Evolutionary conservation across 306 rosid genomes (phyloP).

Genomic region (Ormosia emarginata): DNA sequence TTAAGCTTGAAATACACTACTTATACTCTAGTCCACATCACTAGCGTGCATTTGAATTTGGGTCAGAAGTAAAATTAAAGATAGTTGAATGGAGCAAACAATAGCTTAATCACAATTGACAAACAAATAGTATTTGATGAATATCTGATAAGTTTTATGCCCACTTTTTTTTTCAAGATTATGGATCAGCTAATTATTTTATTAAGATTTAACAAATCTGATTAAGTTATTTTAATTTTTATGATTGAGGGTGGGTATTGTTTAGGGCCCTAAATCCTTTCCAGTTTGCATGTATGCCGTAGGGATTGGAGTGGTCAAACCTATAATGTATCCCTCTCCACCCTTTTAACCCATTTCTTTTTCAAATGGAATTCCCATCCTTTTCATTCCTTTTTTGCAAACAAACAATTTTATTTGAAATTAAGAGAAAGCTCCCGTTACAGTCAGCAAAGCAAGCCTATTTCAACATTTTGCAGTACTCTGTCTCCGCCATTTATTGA

Average conservation of each 20-base stretch:
- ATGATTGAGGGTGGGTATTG: slow-evolving; percentile 26
- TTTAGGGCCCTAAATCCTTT: slow-evolving; percentile 35
- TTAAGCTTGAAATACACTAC: too few relatives aligned
- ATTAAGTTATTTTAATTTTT: neutral
- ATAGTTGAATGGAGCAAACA: neutral
- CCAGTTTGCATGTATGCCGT: slow-evolving; percentile 27
- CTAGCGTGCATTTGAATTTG: too few relatives aligned
- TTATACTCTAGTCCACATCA: too few relatives aligned
- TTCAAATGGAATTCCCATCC: slow-evolving; percentile 57
- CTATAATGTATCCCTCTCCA: slow-evolving; percentile 16
- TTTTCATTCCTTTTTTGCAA: slow-evolving; percentile 47
- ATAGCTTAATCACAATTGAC: neutral
- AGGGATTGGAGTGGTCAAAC: slow-evolving; percentile 66
- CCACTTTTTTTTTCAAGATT: neutral
- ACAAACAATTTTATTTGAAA: slow-evolving; percentile 32
- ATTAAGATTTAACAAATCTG: neutral
- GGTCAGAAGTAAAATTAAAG: too few relatives aligned
- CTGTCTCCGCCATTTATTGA: too few relatives aligned
- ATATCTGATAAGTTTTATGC: neutral
- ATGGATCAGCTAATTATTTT: slow-evolving; percentile 10
- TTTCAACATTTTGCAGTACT: too few relatives aligned
- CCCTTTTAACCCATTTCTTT: slow-evolving; percentile 38
- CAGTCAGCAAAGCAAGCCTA: slow-evolving; percentile 50
- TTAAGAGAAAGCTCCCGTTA: slow-evolving; percentile 27
- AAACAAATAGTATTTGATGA: neutral